phyloP scores from a whole-genome alignment of 2,329 filamentous ascomycete genomes.

The Diaporthe caulivora region DNA sequence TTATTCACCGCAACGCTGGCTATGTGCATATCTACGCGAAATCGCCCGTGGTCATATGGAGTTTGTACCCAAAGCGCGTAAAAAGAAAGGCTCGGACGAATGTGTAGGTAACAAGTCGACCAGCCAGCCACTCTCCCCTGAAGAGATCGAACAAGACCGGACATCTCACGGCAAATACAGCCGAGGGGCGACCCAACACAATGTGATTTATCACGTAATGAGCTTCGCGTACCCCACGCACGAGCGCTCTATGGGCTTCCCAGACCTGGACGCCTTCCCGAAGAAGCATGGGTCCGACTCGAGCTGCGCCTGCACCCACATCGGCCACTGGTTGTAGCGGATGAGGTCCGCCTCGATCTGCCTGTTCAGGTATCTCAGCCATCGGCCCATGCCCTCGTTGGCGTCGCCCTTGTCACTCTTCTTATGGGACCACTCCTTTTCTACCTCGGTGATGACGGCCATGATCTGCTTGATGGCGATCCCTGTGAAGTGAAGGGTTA shows the following conservation, averaged over 20 bases:
- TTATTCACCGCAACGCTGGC: background rate
- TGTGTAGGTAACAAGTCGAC: background rate
- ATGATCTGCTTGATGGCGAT: conserved; percentile 67
- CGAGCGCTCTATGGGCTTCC: conserved; percentile 16
- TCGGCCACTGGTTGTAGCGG: conserved; percentile 64
- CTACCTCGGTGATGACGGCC: conserved; percentile 58
- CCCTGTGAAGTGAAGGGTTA: conserved; percentile 40
- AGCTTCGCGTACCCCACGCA: conserved; percentile 13
- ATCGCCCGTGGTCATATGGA: background rate
- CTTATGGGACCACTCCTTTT: conserved; percentile 50
- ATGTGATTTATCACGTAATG: background rate
- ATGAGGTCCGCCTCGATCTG: conserved; percentile 59
- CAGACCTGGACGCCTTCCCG: conserved; percentile 47
- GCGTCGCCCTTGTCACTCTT: conserved; percentile 43
- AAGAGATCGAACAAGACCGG: too few relatives aligned
- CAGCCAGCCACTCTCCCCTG: too few relatives aligned
- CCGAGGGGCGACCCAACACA: too few relatives aligned
- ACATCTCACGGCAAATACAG: background rate
- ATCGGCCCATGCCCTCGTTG: conserved; percentile 61
- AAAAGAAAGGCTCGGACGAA: background rate
- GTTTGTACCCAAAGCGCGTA: background rate
- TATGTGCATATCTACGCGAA: too few relatives aligned
- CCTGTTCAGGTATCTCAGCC: conserved; percentile 64
- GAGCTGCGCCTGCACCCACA: conserved; percentile 66
- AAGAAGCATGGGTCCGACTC: conserved; percentile 60